Percentiles rank a stretch among this genome's conserved stretches.
Evolutionary conservation across 2,329 filamentous ascomycete species (phyloP).

Genomic region (Aspergillus flavus): DNA sequence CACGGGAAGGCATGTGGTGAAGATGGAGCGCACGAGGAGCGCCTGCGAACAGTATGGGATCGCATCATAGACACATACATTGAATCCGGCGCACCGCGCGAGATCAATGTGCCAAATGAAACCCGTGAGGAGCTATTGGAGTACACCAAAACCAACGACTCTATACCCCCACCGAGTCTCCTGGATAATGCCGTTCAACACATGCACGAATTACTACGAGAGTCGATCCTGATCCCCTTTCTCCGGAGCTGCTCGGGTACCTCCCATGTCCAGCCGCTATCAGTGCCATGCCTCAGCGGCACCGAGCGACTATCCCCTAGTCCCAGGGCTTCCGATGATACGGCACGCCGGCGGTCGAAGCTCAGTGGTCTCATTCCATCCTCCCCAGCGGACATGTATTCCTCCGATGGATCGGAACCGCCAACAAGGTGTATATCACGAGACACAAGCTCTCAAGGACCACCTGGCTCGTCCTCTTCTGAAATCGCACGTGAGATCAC

Average conservation of each 20-base stretch:
- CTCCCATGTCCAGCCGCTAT: constrained; percentile 4
- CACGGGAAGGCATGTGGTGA: neutral
- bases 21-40: neutral
- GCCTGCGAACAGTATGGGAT: neutral
- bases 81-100: neutral
- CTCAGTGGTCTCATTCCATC: neutral
- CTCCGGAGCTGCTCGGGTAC: constrained; percentile 3
- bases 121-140: neutral
- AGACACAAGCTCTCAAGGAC: neutral
- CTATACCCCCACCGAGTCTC: neutral
- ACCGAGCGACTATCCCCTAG: neutral
- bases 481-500: neutral
- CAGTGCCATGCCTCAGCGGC: neutral
- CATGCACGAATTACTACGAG: constrained; percentile 7
- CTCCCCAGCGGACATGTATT: neutral
- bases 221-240: constrained; percentile 5
- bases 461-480: neutral
- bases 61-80: neutral
- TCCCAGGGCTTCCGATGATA: neutral
- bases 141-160: neutral
- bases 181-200: constrained; percentile 1
- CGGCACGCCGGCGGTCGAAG: neutral
- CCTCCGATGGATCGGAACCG: neutral
- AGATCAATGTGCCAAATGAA: neutral
- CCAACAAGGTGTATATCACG: neutral